Percentiles rank a stretch among this genome's conserved stretches.
Evolutionary conservation across 2,329 filamentous ascomycete species (phyloP).

Genomic region (Dothideomycetidae sp.): DNA sequence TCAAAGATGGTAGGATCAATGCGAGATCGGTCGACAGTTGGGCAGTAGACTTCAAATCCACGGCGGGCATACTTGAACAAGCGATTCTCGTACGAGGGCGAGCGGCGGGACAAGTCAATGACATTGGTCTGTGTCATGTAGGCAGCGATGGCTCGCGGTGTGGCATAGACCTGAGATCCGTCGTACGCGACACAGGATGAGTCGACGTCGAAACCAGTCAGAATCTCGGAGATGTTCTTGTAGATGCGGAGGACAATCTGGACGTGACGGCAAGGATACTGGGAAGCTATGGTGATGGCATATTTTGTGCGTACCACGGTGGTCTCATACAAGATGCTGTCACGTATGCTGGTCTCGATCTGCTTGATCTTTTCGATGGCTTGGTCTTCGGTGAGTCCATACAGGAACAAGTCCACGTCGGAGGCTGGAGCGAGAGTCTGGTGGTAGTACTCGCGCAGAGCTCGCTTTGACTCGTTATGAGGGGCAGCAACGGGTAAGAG

Average conservation of each 20-base stretch:
- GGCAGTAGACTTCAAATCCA: conserved; percentile 75
- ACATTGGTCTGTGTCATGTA: conserved; percentile 74
- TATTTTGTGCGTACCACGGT: conserved; percentile 78
- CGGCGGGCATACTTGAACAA: conserved; percentile 74
- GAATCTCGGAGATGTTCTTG: conserved; percentile 67
- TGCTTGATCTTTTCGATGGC: conserved; percentile 72
- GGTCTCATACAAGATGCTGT: conserved; percentile 68
- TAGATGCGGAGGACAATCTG: conserved; percentile 80
- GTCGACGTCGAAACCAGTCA: conserved; percentile 81
- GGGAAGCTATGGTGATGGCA: conserved; percentile 69
- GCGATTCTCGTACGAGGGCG: conserved; percentile 76
- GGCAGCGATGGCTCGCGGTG: conserved; percentile 60
- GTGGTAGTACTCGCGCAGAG: conserved; percentile 53
- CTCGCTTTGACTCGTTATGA: conserved; percentile 26
- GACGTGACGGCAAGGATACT: conserved; percentile 71
- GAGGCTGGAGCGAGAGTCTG: conserved; percentile 68
- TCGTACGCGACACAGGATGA: conserved; percentile 70
- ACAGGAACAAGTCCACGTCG: conserved; percentile 77
- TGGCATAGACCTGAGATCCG: conserved; percentile 64
- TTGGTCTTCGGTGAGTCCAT: conserved; percentile 61
- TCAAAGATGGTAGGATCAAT: conserved; percentile 82
- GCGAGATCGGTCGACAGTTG: conserved; percentile 55
- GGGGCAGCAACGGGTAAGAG: conserved; percentile 50
- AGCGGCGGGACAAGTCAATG: conserved; percentile 63
- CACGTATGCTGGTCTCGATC: conserved; percentile 60